Percentiles rank a stretch among this genome's conserved stretches.
Conservation (phyloP, 305 asterid species). For the Fraxinus sp. region DNA sequence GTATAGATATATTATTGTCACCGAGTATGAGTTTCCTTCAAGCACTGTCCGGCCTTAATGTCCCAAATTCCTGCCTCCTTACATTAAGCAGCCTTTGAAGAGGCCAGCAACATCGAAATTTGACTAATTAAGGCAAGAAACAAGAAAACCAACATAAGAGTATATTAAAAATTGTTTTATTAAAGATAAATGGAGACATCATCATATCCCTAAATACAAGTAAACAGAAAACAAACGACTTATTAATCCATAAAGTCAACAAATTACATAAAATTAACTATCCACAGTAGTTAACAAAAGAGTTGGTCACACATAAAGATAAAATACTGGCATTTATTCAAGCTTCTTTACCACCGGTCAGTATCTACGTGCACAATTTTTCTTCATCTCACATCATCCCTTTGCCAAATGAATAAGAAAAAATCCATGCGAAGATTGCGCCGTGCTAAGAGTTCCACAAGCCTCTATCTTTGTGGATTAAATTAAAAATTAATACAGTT, state of each 20-base stretch:
- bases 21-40: neutral
- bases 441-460: neutral
- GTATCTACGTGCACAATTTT: constrained; percentile 39
- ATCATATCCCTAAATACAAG: neutral
- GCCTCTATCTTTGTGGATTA: constrained; percentile 2
- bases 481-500: neutral
- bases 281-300: constrained; percentile 19
- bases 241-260: neutral
- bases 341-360: constrained; percentile 26
- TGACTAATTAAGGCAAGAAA: neutral
- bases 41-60: neutral
- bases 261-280: constrained; percentile 5
- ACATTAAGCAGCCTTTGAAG: neutral
- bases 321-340: constrained; percentile 25
- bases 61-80: neutral
- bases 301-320: neutral
- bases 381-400: constrained; percentile 42
- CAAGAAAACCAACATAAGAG: neutral
- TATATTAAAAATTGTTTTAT: neutral
- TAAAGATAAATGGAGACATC: neutral
- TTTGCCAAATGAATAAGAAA: neutral
- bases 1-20: neutral
- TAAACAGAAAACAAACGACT: neutral
- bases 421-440: constrained; percentile 24
- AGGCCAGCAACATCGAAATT: neutral